Evolutionary conservation across 805 yeast species (phyloP).

Genomic region (Tetrapisispora nanseiensis): DNA sequence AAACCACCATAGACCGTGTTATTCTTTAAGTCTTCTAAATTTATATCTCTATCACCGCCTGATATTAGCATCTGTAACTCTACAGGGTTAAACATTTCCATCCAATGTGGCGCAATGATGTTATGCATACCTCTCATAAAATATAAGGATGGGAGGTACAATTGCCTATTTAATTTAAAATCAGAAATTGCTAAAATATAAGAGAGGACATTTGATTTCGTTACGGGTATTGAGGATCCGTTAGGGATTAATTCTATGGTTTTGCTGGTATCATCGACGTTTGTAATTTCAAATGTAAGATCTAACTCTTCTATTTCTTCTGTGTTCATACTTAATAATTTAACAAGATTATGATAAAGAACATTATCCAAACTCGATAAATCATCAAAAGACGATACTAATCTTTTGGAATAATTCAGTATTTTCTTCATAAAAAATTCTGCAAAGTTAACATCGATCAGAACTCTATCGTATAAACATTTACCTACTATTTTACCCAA

Average conservation of each 20-base stretch:
- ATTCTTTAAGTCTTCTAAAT: constrained; percentile 55
- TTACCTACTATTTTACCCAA: constrained; percentile 82
- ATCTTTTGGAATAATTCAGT: constrained; percentile 32
- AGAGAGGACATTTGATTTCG: constrained; percentile 48
- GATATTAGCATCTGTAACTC: constrained; percentile 81
- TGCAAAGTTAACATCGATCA: constrained; percentile 77
- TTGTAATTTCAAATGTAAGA: constrained; percentile 56
- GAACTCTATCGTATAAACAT: constrained; percentile 72
- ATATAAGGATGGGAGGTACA: constrained; percentile 51
- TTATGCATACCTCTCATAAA: constrained; percentile 56
- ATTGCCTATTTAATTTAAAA: constrained; percentile 60
- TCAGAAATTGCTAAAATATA: constrained; percentile 72
- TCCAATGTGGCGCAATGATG: constrained; percentile 64
- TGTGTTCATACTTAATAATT: constrained; percentile 45
- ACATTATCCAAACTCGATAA: constrained; percentile 59
- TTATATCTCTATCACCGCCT: constrained; percentile 63
- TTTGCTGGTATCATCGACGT: constrained; percentile 32
- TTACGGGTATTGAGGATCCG: constrained; percentile 53
- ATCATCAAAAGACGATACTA: constrained; percentile 59
- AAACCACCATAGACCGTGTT: constrained; percentile 64
- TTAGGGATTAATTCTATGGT: constrained; percentile 50
- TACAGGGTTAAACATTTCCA: constrained; percentile 71
- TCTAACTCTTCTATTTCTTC: constrained; percentile 47
- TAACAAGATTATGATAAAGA: constrained; percentile 53
- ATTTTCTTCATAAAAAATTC: constrained; percentile 74